phyloP scores from a whole-genome alignment of 176 grass and related monocot genomes.

The Microstegium vimineum region DNA sequence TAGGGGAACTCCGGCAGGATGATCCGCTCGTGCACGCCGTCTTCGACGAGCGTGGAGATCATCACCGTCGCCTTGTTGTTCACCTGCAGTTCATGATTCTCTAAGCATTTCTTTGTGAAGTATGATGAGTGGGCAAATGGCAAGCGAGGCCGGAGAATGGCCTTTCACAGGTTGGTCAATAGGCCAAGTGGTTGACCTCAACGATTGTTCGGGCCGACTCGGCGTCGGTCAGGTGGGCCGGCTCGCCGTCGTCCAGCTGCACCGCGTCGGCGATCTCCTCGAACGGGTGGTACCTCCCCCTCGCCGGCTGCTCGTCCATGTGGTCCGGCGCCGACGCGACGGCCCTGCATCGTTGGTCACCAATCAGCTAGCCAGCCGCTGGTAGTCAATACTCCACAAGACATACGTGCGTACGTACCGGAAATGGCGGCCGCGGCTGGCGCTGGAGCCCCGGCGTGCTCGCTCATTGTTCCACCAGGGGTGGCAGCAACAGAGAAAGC shows the following conservation, averaged over 20 bases:
- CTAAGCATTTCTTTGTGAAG: background rate
- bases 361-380: background rate
- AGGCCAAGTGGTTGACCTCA: constrained; percentile 34
- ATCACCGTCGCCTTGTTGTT: constrained; percentile 76
- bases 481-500: background rate
- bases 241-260: constrained; percentile 29
- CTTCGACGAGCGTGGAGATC: constrained; percentile 52
- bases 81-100: constrained; percentile 36
- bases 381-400: background rate
- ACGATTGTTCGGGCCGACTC: constrained; percentile 78
- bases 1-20: constrained; percentile 69
- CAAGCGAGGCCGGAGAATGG: background rate
- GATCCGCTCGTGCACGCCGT: constrained; percentile 57
- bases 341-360: constrained; percentile 6
- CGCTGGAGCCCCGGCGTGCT: background rate
- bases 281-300: constrained; percentile 57
- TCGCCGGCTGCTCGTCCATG: constrained; percentile 30
- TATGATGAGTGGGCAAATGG: background rate
- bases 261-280: constrained; percentile 59
- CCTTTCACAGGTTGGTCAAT: background rate
- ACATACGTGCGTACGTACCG: background rate
- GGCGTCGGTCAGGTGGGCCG: constrained; percentile 52
- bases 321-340: constrained; percentile 31
- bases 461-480: constrained; percentile 27
- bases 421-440: constrained; percentile 11